These are phyloP conservation scores for Peniophora sp. DNA, from an alignment of 1,284 basidiomycete genomes.

Conservation along the genomic window DNA sequence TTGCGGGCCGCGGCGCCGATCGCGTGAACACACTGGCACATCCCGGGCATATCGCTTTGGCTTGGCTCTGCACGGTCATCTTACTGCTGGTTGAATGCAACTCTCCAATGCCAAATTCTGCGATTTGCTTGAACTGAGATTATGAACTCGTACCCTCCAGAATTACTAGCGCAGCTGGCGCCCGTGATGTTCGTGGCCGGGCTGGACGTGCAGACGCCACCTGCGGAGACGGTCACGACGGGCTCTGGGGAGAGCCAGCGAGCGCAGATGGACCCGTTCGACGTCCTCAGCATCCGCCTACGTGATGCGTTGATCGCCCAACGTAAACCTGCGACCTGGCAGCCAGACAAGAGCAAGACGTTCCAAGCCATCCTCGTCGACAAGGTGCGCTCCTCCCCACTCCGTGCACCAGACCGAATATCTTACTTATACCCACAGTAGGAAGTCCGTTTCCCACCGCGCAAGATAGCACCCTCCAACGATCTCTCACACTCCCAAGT, in stretches of 20 bases:
- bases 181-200: slow-evolving; percentile 94
- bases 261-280: slow-evolving; percentile 47
- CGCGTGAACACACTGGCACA: no score
- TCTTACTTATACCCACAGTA: slow-evolving; percentile 15
- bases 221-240: slow-evolving; percentile 13
- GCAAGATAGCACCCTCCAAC: slow-evolving; percentile 60
- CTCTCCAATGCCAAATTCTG: no score
- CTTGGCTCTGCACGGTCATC: no score
- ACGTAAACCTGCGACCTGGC: slow-evolving; percentile 55
- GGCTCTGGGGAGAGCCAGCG: slow-evolving; percentile 20
- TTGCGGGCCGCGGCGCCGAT: no score
- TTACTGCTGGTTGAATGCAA: no score
- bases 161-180: slow-evolving; percentile 76
- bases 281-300: slow-evolving; percentile 42
- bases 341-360: slow-evolving; percentile 56
- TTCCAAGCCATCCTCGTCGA: slow-evolving; percentile 83
- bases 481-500: slow-evolving; percentile 39
- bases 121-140: no score
- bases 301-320: slow-evolving; percentile 57
- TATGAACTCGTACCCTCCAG: slow-evolving; percentile 88
- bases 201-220: slow-evolving; percentile 35
- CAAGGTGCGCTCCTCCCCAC: slow-evolving; percentile 37
- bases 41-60: no score
- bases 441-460: slow-evolving; percentile 78
- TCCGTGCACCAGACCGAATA: neutral